Conservation (phyloP, 1,284 basidiomycete species). For the Inonotus obliquus region DNA sequence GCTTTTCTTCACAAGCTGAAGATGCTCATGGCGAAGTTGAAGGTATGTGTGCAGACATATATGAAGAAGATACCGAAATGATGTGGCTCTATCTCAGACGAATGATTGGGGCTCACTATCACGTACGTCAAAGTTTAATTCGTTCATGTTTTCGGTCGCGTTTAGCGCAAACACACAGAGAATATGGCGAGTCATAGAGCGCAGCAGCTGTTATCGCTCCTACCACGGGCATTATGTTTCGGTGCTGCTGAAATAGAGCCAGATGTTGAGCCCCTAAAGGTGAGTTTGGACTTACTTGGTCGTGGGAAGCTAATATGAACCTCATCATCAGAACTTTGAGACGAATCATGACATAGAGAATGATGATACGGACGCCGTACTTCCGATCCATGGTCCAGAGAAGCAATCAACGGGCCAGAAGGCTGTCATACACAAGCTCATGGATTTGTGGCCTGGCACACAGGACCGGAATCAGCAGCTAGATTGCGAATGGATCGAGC, state of each 20-base stretch:
- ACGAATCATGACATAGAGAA: slow-evolving; percentile 35
- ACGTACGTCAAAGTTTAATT: slow-evolving; percentile 36
- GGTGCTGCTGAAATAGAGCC: slow-evolving; percentile 44
- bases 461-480: slow-evolving; percentile 27
- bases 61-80: background rate
- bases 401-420: slow-evolving; percentile 28
- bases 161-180: slow-evolving; percentile 33
- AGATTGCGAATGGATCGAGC: slow-evolving; percentile 39
- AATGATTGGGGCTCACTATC: slow-evolving; percentile 62
- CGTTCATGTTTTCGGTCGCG: background rate
- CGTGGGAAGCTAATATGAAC: background rate
- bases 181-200: slow-evolving; percentile 52
- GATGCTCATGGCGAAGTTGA: slow-evolving; percentile 62
- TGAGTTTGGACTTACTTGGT: slow-evolving; percentile 20
- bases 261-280: slow-evolving; percentile 46
- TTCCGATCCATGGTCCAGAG: slow-evolving; percentile 32
- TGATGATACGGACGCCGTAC: slow-evolving; percentile 31
- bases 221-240: slow-evolving; percentile 41
- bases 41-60: slow-evolving; percentile 33
- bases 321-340: slow-evolving; percentile 42
- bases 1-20: slow-evolving; percentile 55
- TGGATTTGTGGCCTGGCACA: slow-evolving; percentile 30
- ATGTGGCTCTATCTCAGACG: slow-evolving; percentile 31
- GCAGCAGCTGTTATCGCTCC: slow-evolving; percentile 36
- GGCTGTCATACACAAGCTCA: slow-evolving; percentile 26